Evolutionary conservation across 228 moss, liverwort and hornwort genomes (phyloP), one percentile per base, ranked within the genome.

Genomic region (Sphagnum fallax): DNA sequence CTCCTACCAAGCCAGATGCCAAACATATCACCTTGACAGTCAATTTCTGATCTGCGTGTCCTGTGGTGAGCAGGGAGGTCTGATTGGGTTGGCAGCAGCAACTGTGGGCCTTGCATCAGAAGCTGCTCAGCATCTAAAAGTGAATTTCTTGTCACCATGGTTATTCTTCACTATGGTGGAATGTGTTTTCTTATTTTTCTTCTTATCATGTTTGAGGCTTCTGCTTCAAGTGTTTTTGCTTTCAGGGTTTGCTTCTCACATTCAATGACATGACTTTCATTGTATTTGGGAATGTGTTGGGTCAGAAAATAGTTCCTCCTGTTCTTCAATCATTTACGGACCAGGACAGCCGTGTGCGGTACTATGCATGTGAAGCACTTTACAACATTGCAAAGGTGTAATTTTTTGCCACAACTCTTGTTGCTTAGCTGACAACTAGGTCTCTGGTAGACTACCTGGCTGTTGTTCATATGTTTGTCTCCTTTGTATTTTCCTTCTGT

Each of bases 341-440:
- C 80, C 93, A 89, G 79, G 97, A 97, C 63, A 88, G 91, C 58
- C 86, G 97, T 67, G 97, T 97, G 16, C 91, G 97, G 49, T 97
- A 93, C 67, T 97, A 93, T 80, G 79, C 97, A 65, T 97, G 97
- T 83, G 97, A 97, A 82, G 97, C 97, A 10, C 85, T 97, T 15
- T 97, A 97, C 80, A 97, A 97, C 80, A 97, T 97, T 76, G 97
- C 97, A 70, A 97, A 97, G 97, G 97, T 96, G 77, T 66, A 47
- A 67, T 65, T 49, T 72, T 50, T 49, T 48, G 49, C 47, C 10
- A 11, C 12, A 49, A 15, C 4, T 5, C 68, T 16, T 32, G 32
- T 32, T 32, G 32, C 32, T 32, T 65, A 18, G 65, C 3, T 48
- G 10, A 8, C 65, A 16, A 16, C 16, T 49, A 8, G 47, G 10